These are phyloP conservation scores for Epichloe coenophiala DNA, from an alignment of 2,329 filamentous ascomycete species.

Conservation along the genomic window DNA sequence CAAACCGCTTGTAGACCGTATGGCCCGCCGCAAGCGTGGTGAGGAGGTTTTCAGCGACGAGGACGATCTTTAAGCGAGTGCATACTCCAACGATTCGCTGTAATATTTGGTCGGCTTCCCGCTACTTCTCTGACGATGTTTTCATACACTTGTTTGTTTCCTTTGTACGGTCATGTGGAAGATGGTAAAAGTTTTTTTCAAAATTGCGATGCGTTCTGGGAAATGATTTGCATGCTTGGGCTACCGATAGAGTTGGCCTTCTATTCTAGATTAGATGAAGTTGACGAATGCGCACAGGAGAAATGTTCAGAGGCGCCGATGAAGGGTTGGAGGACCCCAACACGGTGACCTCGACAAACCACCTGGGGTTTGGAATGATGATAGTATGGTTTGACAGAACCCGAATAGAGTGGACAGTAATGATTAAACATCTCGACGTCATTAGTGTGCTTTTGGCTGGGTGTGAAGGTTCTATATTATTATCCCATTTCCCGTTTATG, in stretches of 20 bases:
- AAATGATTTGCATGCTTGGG: slow-evolving; percentile 20
- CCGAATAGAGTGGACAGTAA: slow-evolving; percentile 2
- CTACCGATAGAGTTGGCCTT: slow-evolving; percentile 18
- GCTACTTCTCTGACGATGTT: slow-evolving; percentile 14
- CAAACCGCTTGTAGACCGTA: slow-evolving; percentile 42
- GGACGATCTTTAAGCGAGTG: slow-evolving; percentile 20
- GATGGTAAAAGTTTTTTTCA: slow-evolving; percentile 13
- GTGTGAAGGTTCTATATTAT: too few species aligned
- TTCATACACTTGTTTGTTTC: slow-evolving; percentile 20
- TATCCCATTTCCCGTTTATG: too few species aligned
- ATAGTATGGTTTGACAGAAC: slow-evolving; percentile 3
- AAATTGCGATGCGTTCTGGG: slow-evolving; percentile 22
- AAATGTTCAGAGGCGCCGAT: background rate
- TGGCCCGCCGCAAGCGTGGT: slow-evolving; percentile 79
- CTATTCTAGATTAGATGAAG: slow-evolving; percentile 8
- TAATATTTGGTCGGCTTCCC: slow-evolving; percentile 13
- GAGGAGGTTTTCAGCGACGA: slow-evolving; percentile 36
- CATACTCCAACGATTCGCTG: slow-evolving; percentile 1
- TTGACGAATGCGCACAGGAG: background rate
- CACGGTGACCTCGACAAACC: slow-evolving; percentile 8
- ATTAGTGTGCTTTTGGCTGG: too few species aligned
- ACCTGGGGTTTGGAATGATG: slow-evolving; percentile 14
- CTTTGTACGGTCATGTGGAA: slow-evolving; percentile 22
- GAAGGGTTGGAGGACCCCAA: slow-evolving; percentile 21
- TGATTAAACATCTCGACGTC: background rate